A percentile compares a stretch with the other conserved stretches of the same genome.
These are phyloP conservation scores for Mycena albidolilacea DNA, from an alignment of 768 basidiomycete genomes.

Conservation along the genomic window DNA sequence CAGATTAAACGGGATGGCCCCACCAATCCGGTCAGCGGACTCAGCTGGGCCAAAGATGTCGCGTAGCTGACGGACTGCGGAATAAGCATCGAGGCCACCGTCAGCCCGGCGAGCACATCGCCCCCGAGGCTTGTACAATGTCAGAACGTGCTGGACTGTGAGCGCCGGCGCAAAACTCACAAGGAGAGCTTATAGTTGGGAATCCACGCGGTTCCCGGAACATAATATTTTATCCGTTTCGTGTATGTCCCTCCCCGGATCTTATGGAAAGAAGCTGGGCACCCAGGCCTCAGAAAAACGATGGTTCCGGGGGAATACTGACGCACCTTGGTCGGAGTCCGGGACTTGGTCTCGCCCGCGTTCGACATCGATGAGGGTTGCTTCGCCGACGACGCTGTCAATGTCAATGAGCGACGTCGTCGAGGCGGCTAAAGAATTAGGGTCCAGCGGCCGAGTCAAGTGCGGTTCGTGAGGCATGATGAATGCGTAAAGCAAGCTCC, in stretches of 20 bases:
- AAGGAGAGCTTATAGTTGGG: conserved; percentile 79
- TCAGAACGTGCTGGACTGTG: conserved; percentile 6
- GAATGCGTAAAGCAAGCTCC: background rate
- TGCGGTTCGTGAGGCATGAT: conserved; percentile 28
- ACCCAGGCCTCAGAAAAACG: background rate
- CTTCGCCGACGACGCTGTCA: conserved; percentile 44
- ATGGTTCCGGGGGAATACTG: background rate
- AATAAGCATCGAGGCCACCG: conserved; percentile 88
- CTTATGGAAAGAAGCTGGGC: conserved; percentile 38
- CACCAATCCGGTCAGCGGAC: conserved; percentile 88
- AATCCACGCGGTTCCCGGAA: conserved; percentile 86
- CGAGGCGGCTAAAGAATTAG: conserved; percentile 25
- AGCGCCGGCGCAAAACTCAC: conserved; percentile 57
- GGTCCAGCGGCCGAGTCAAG: conserved; percentile 28
- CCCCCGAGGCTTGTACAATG: conserved; percentile 63
- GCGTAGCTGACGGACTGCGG: conserved; percentile 95
- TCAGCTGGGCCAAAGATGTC: conserved; percentile 87
- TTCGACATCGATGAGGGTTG: conserved; percentile 37
- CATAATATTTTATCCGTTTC: conserved; percentile 78
- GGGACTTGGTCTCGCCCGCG: conserved; percentile 32
- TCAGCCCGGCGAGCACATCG: conserved; percentile 88
- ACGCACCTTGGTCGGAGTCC: conserved; percentile 38
- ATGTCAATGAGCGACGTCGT: conserved; percentile 53
- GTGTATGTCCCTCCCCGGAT: conserved; percentile 50
- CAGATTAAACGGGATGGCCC: conserved; percentile 45